Base-by-base conservation (phyloP, 2,329 filamentous ascomycete species). In the Hypoxylon sp. region DNA sequence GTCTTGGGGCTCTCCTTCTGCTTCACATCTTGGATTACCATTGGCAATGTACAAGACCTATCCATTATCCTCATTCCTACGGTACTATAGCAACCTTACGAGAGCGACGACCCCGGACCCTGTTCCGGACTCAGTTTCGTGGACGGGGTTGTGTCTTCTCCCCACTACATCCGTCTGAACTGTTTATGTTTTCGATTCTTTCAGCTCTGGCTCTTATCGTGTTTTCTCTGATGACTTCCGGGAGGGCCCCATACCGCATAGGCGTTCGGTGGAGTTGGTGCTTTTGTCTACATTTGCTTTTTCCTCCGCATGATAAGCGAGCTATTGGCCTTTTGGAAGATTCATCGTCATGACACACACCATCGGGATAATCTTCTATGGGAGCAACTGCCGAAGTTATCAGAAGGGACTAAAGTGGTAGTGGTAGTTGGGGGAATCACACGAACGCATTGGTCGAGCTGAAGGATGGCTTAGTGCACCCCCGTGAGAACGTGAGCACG, bases 241-340 rank as follows among this genome's bases (percentile, higher is more conserved):
- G 61, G 55, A 59, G 66, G 63, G 68, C 40, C 54, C 48, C 66
- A 64, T 72, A 72, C 51, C 69, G 69, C 69, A 72, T 65, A 65
- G 69, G 69, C 69, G 69, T 72, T 72, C 61, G 67, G 69, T 63
- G 69, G 69, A 66, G 69, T 72, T 68, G 56, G 40, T 64, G 61
- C 50, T 63, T 58, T 69, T 54, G 54, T 53, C 46, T 49, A 51
- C 31, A 55, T 51, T 57, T 46, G 44, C 37, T 14, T 53, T 50
- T 57, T 61, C 40, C 37, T 35, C 61, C 42, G 68, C 68, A 70
- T 70, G 68, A 68, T 64, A 64, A 62, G 67, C 59, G 49, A 57
- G 63, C 53, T 55, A 49, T 60, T 60, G 50, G 44, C 37, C 42
- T 25, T 37, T 37, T n/a, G 51, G 54, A 56, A 57, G 63, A 61